These are phyloP conservation scores for Tricholoma sp. DNA, from an alignment of 768 basidiomycete species.

Conservation along the genomic window DNA sequence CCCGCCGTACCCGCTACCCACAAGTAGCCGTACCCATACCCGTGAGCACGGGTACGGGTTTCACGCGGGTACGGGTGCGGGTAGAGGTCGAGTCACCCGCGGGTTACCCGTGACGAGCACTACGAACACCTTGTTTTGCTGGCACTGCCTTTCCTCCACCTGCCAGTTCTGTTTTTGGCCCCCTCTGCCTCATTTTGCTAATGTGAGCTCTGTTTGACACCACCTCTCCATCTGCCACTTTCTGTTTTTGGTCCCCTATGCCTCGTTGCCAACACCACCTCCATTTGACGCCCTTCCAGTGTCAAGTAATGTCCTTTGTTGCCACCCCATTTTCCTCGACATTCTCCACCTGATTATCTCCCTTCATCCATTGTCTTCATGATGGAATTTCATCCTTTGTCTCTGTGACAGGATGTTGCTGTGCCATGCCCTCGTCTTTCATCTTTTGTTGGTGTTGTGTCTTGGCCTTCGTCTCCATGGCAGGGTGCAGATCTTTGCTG, in stretches of 20 bases:
- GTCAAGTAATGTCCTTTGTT: neutral
- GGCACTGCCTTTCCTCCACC: neutral
- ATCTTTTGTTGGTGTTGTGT: no score
- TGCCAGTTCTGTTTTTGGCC: neutral
- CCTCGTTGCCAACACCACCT: neutral
- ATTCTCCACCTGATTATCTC: neutral
- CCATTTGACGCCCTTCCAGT: neutral
- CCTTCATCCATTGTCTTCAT: neutral
- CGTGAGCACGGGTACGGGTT: no score
- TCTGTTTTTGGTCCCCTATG: neutral
- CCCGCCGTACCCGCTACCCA: no score
- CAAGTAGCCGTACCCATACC: no score
- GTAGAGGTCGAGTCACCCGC: no score
- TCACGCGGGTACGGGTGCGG: no score
- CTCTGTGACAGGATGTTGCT: no score
- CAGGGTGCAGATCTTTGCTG: no score
- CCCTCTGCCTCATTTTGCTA: neutral
- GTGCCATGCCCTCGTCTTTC: no score
- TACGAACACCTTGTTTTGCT: neutral
- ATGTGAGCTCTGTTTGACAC: no score
- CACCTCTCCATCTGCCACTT: neutral
- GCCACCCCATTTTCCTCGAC: neutral
- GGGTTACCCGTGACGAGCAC: no score
- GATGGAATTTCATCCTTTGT: neutral
- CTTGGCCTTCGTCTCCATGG: no score